phyloP scores from a whole-genome alignment of 1,139 yeast genomes.

The Eremothecium cymbalariae region DNA sequence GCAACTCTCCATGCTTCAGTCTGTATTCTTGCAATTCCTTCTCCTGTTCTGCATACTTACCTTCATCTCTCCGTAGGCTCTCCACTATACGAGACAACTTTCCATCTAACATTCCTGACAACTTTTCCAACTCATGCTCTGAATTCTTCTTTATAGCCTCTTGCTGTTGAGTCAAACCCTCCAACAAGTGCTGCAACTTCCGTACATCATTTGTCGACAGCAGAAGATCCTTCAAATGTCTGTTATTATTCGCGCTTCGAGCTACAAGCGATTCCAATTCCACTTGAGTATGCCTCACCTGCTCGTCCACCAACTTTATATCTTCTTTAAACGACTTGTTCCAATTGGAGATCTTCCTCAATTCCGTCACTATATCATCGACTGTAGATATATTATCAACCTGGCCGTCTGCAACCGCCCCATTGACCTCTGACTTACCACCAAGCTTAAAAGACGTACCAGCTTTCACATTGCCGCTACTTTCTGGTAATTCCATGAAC shows the following conservation, averaged over 20 bases:
- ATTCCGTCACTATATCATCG: constrained; percentile 28
- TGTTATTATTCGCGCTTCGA: constrained; percentile 39
- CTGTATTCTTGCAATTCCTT: constrained; percentile 5
- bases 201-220: constrained; percentile 17
- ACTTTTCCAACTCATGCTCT: constrained; percentile 1
- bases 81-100: not conserved
- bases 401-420: too few species aligned
- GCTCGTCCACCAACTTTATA: constrained; percentile 30
- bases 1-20: constrained; percentile 6
- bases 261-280: constrained; percentile 37
- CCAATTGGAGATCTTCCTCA: constrained; percentile 27
- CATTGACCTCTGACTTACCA: too few species aligned
- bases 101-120: constrained; percentile 1
- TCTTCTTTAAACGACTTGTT: constrained; percentile 26
- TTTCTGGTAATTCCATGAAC: too few species aligned
- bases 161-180: constrained; percentile 9
- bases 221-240: constrained; percentile 33
- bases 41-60: not conserved
- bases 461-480: too few species aligned
- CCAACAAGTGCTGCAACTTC: constrained; percentile 8
- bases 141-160: constrained; percentile 4
- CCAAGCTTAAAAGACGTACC: too few species aligned
- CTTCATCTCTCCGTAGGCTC: not conserved
- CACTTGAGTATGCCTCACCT: constrained; percentile 35
- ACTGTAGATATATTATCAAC: too few species aligned